phyloP scores from a whole-genome alignment of 2,329 filamentous ascomycete genomes.

The Diaporthe amygdali region DNA sequence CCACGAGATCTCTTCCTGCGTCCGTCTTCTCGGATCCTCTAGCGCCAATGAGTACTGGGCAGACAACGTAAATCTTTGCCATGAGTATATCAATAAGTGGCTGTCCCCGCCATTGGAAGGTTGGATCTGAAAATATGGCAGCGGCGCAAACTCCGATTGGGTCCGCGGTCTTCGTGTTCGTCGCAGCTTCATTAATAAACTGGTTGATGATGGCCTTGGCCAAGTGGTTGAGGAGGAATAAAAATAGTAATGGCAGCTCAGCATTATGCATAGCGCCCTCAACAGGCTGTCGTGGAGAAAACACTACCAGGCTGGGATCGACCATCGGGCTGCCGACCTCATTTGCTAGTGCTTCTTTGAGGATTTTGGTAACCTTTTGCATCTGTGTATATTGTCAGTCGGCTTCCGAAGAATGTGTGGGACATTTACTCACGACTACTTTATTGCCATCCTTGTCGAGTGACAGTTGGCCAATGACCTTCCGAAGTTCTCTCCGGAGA shows the following conservation, averaged over 20 bases:
- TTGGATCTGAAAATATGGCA: slow-evolving; percentile 69
- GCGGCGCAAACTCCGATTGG: slow-evolving; percentile 74
- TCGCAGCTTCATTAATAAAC: slow-evolving; percentile 65
- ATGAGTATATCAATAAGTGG: slow-evolving; percentile 77
- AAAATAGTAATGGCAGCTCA: slow-evolving; percentile 61
- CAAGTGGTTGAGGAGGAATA: slow-evolving; percentile 78
- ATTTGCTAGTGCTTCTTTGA: slow-evolving; percentile 57
- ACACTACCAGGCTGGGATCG: slow-evolving; percentile 58
- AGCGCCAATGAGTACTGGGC: slow-evolving; percentile 86
- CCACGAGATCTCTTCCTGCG: slow-evolving; percentile 69
- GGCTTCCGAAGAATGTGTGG: slow-evolving; percentile 15
- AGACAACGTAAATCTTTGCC: slow-evolving; percentile 81
- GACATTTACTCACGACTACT: slow-evolving; percentile 43
- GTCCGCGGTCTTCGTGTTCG: slow-evolving; percentile 67
- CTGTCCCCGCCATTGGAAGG: slow-evolving; percentile 67
- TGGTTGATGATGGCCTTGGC: slow-evolving; percentile 72
- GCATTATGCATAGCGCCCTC: slow-evolving; percentile 50
- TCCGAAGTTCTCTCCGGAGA: slow-evolving; percentile 73
- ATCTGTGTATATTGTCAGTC: slow-evolving; percentile 38
- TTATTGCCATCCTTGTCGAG: slow-evolving; percentile 45
- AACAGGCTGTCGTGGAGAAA: slow-evolving; percentile 44
- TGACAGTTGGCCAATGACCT: slow-evolving; percentile 74
- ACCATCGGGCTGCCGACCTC: slow-evolving; percentile 51
- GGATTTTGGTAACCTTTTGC: slow-evolving; percentile 52
- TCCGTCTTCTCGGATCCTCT: slow-evolving; percentile 76